These are phyloP conservation scores for Paramecium sexaurelia DNA, from an alignment of 73 alveolate species.

Conservation along the genomic window DNA sequence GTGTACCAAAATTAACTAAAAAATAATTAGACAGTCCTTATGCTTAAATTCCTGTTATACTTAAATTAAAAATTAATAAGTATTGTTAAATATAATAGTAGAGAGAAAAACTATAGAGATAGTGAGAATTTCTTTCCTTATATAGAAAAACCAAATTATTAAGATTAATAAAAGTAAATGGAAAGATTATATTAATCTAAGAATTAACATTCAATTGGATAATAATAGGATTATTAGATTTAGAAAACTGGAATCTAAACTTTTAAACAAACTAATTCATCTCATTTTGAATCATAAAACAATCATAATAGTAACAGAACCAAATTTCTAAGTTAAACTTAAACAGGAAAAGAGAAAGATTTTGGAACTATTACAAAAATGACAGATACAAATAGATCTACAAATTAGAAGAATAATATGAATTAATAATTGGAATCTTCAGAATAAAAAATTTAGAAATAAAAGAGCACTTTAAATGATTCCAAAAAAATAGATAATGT, in stretches of 20 bases:
- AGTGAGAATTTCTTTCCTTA: neutral
- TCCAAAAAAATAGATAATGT: neutral
- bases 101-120: neutral
- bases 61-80: neutral
- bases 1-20: neutral
- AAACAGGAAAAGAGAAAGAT: neutral
- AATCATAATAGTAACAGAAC: neutral
- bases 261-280: neutral
- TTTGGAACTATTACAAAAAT: neutral
- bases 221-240: neutral
- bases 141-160: neutral
- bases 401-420: neutral
- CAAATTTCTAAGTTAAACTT: neutral
- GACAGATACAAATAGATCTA: neutral
- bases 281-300: neutral
- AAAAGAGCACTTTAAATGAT: neutral
- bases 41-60: neutral
- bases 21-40: constrained; percentile 16
- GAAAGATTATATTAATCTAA: neutral
- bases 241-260: neutral
- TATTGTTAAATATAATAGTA: neutral
- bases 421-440: neutral
- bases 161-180: neutral
- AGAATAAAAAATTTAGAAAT: neutral
- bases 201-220: neutral